These are phyloP conservation scores for Apophysomyces ossiformis DNA, from an alignment of 371 early-diverging fungal species.

Conservation along the genomic window DNA sequence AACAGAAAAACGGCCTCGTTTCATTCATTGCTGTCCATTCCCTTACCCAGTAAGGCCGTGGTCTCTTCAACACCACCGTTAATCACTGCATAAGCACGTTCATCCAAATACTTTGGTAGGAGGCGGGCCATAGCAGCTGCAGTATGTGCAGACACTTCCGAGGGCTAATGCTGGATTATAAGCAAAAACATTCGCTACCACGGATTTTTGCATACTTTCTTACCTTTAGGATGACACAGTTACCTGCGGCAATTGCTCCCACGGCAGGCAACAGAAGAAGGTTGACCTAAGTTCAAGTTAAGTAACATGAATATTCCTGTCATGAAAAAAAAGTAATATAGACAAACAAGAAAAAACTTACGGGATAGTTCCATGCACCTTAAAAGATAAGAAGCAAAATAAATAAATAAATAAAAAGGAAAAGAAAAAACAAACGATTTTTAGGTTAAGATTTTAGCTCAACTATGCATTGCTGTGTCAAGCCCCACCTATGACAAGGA, in stretches of 20 bases:
- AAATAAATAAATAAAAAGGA: conserved; percentile 1
- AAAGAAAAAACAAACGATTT: background rate
- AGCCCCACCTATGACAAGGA: conserved; percentile 65
- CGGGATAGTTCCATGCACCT: conserved; percentile 92
- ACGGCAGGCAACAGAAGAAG: conserved; percentile 76
- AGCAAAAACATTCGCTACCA: background rate
- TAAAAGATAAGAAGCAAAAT: background rate
- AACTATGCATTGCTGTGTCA: background rate
- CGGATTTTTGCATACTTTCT: background rate
- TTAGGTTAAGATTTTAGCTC: background rate
- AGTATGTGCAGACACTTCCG: conserved; percentile 79
- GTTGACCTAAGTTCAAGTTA: conserved; percentile 39
- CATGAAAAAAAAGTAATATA: no score
- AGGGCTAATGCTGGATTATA: conserved; percentile 55
- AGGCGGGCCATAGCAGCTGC: conserved; percentile 64
- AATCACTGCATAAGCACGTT: conserved; percentile 66
- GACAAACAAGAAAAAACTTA: conserved; percentile 28
- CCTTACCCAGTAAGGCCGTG: conserved; percentile 65
- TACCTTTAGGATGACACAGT: conserved; percentile 81
- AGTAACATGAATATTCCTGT: background rate
- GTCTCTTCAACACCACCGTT: conserved; percentile 81
- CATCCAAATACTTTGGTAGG: conserved; percentile 80
- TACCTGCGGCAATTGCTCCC: conserved; percentile 93
- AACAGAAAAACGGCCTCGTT: conserved; percentile 20
- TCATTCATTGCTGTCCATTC: background rate